Evolutionary conservation across 805 yeast genomes (phyloP).

Genomic region (Wickerhamomyces bisporus): DNA sequence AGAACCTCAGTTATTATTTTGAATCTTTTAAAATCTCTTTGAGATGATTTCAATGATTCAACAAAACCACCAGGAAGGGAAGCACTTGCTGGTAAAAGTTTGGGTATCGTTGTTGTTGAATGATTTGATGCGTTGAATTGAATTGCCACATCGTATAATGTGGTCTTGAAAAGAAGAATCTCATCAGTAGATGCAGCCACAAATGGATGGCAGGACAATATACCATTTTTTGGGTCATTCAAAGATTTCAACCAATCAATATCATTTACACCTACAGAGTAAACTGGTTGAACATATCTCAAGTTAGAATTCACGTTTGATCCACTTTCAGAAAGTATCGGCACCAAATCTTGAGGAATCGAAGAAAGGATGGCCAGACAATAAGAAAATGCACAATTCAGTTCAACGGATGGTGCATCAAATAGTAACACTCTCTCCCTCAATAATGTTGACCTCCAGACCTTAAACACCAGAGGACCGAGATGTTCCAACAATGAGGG

Average conservation of each 20-base stretch:
- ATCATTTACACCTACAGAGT: constrained; percentile 60
- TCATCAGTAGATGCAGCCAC: constrained; percentile 66
- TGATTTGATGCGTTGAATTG: constrained; percentile 11
- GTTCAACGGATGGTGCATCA: constrained; percentile 31
- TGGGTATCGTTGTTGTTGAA: constrained; percentile 6
- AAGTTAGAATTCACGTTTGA: constrained; percentile 15
- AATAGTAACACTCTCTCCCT: constrained; percentile 51
- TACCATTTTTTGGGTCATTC: constrained; percentile 4
- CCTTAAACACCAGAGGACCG: constrained; percentile 61
- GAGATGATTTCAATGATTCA: constrained; percentile 25
- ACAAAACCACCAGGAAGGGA: constrained; percentile 7
- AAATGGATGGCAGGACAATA: constrained; percentile 24
- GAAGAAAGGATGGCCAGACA: constrained; percentile 55
- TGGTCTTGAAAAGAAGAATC: constrained; percentile 48
- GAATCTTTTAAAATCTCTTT: constrained; percentile 34
- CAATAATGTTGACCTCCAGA: constrained; percentile 59
- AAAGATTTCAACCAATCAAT: constrained; percentile 30
- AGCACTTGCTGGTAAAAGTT: constrained; percentile 7
- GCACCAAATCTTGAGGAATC: constrained; percentile 51
- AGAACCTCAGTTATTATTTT: constrained; percentile 23
- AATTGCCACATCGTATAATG: constrained; percentile 44
- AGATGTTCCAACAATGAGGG: constrained; percentile 41
- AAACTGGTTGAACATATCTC: constrained; percentile 45
- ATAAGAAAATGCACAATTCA: constrained; percentile 47
- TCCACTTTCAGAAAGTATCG: constrained; percentile 26